Percentiles rank a stretch among this genome's conserved stretches.
Conservation (phyloP, 176 grass and related monocot species). For the Cocos nucifera region DNA sequence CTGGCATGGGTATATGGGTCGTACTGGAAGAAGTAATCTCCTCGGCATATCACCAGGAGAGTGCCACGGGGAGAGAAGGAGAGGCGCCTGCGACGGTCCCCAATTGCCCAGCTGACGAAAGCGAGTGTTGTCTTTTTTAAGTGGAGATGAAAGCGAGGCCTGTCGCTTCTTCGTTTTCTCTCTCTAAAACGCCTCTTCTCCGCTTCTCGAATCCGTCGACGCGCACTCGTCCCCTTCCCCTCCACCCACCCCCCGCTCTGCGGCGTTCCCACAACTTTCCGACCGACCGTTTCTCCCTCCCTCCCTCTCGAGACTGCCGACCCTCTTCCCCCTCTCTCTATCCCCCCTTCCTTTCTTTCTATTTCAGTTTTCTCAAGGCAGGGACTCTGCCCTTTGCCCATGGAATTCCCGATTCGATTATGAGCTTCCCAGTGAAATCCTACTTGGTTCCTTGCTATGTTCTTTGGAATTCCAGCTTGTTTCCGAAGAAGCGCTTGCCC, state of each 20-base stretch:
- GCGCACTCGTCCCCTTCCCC: not conserved
- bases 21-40: no score
- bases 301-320: not conserved
- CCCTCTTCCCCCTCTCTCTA: not conserved
- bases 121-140: not conserved
- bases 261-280: not conserved
- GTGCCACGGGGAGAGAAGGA: no score
- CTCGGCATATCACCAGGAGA: no score
- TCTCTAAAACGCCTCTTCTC: not conserved
- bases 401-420: no score
- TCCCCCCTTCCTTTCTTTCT: constrained; percentile 7
- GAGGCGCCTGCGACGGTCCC: no score
- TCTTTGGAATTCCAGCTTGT: no score
- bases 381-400: no score
- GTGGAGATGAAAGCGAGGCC: not conserved
- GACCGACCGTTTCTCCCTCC: not conserved
- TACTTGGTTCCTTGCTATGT: no score
- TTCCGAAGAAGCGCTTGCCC: no score
- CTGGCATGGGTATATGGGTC: no score
- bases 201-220: not conserved
- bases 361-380: no score
- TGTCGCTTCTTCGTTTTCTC: not conserved
- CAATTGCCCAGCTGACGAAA: not conserved
- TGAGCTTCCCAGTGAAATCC: no score
- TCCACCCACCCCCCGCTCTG: not conserved